Evolutionary conservation across 169 alveolate species (phyloP).

Genomic region (Eimeria mitis): DNA sequence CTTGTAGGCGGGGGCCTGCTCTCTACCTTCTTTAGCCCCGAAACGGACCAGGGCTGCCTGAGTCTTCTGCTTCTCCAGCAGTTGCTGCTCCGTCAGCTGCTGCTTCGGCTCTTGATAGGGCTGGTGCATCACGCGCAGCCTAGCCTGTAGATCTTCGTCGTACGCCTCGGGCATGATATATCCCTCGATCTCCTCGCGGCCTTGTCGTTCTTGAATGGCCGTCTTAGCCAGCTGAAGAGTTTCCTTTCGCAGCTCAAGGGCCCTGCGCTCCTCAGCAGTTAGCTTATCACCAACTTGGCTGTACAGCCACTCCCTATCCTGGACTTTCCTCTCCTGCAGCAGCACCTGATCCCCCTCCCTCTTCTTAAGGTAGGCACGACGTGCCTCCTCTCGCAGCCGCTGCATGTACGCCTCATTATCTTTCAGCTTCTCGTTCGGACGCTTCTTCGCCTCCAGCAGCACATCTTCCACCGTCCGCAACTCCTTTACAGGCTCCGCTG

Average conservation of each 20-base stretch:
- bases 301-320: constrained; percentile 93
- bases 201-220: constrained; percentile 90
- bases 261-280: constrained; percentile 89
- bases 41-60: constrained; percentile 75
- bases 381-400: constrained; percentile 86
- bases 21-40: constrained; percentile 80
- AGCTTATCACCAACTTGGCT: constrained; percentile 85
- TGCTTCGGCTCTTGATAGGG: constrained; percentile 75
- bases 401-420: constrained; percentile 71
- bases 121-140: constrained; percentile 80
- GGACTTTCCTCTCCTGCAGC: constrained; percentile 95
- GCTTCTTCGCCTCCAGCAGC: constrained; percentile 77
- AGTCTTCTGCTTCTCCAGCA: constrained; percentile 81
- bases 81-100: constrained; percentile 79
- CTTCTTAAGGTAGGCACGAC: constrained; percentile 96
- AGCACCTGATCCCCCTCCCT: constrained; percentile 96
- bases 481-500: constrained; percentile 17
- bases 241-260: constrained; percentile 91
- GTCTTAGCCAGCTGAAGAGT: constrained; percentile 93
- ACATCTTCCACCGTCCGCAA: constrained; percentile 39
- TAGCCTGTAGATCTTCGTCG: constrained; percentile 80
- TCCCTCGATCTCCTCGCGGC: constrained; percentile 51
- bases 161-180: constrained; percentile 84
- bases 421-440: constrained; percentile 76
- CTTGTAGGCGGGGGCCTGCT: constrained; percentile 44